Conservation (phyloP, 805 yeast genomes). For the Priceomyces medius region DNA sequence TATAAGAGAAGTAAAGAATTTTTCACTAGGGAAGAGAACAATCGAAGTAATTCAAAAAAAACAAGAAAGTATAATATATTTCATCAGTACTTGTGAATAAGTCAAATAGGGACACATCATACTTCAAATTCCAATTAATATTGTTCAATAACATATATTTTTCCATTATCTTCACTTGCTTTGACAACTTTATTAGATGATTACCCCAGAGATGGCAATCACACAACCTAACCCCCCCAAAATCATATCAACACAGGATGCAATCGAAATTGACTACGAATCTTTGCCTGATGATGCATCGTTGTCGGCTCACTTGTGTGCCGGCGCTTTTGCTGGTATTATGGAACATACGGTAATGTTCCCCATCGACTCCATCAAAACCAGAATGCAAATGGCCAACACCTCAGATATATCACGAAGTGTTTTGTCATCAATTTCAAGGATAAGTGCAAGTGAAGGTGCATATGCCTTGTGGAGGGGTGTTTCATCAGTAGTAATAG, state of each 20-base stretch:
- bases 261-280: slow-evolving; percentile 80
- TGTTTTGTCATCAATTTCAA: slow-evolving; percentile 65
- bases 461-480: slow-evolving; percentile 91
- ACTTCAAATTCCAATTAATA: too few species aligned
- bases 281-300: slow-evolving; percentile 87
- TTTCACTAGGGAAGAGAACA: not conserved
- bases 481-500: slow-evolving; percentile 83
- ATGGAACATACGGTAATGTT: slow-evolving; percentile 98
- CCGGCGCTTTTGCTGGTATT: slow-evolving; percentile 99
- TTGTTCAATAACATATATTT: too few species aligned
- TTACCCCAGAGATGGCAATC: slow-evolving; percentile 13
- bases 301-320: slow-evolving; percentile 73
- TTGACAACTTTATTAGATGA: not conserved
- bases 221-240: slow-evolving; percentile 21
- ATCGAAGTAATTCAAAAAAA: too few species aligned
- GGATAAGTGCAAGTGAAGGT: slow-evolving; percentile 85
- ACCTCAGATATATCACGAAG: slow-evolving; percentile 28
- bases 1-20: too few species aligned
- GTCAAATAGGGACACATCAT: too few species aligned
- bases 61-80: too few species aligned
- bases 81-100: too few species aligned
- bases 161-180: not conserved
- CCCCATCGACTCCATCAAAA: slow-evolving; percentile 94
- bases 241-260: slow-evolving; percentile 27
- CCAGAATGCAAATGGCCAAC: slow-evolving; percentile 76